A percentile compares a stretch with the other conserved stretches of the same genome.
phyloP scores from a whole-genome alignment of 257 asterid species.

The Solanum commersonii region DNA sequence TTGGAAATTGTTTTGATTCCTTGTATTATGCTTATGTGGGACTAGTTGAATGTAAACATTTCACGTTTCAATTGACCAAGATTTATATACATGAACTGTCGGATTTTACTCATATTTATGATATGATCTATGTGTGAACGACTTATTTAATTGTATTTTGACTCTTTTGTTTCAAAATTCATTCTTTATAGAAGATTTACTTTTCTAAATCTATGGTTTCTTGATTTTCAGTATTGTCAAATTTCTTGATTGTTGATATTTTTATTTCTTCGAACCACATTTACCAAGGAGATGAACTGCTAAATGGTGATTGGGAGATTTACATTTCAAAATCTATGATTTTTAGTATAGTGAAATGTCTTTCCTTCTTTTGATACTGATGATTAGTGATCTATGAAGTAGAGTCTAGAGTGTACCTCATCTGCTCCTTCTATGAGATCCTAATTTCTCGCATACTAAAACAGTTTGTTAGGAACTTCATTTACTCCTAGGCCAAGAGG shows the following conservation, averaged over 20 bases:
- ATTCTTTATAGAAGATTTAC: neutral
- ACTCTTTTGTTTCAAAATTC: neutral
- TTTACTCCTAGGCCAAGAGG: neutral
- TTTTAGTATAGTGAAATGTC: neutral
- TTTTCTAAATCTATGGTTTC: neutral
- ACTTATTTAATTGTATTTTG: neutral
- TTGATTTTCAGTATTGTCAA: neutral
- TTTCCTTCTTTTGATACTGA: neutral
- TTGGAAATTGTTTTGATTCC: neutral
- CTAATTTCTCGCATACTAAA: neutral
- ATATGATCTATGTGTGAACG: neutral
- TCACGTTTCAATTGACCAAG: neutral
- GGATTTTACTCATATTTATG: neutral
- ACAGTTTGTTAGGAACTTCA: neutral
- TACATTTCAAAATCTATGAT: neutral
- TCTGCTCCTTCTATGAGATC: neutral
- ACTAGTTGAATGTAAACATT: neutral
- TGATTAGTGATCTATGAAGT: neutral
- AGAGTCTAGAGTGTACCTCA: neutral
- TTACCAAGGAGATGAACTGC: neutral
- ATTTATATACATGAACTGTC: neutral
- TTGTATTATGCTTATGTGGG: neutral
- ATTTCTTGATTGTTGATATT: neutral
- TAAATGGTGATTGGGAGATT: neutral
- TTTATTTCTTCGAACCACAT: neutral